Evolutionary conservation across 352 stramenopile genomes (phyloP).

Genomic region (Globisporangium canariense): DNA sequence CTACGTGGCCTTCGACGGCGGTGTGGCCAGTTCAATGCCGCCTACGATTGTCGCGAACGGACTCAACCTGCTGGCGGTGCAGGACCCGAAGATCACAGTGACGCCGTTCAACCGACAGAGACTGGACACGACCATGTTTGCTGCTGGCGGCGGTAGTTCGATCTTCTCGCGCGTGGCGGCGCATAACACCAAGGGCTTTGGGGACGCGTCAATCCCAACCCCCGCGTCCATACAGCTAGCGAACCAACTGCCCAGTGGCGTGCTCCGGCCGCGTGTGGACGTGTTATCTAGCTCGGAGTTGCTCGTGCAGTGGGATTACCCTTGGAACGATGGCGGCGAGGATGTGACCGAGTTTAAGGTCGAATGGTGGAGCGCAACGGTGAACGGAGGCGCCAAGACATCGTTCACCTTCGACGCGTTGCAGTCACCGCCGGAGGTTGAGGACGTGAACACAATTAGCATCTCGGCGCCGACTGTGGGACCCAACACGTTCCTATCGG

Average conservation of each 20-base stretch:
- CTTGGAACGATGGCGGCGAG: slow-evolving; percentile 58
- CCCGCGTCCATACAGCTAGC: slow-evolving; percentile 49
- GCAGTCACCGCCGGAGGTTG: slow-evolving; percentile 29
- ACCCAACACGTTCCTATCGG: slow-evolving; percentile 40
- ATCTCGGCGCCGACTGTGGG: slow-evolving; percentile 58
- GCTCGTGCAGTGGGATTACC: slow-evolving; percentile 76
- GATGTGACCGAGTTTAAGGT: slow-evolving; percentile 77
- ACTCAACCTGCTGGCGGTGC: slow-evolving; percentile 37
- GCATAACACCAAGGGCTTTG: slow-evolving; percentile 56
- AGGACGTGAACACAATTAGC: slow-evolving; percentile 67
- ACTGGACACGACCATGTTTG: slow-evolving; percentile 25
- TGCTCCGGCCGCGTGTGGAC: slow-evolving; percentile 36
- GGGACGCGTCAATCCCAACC: slow-evolving; percentile 32
- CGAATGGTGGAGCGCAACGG: slow-evolving; percentile 55
- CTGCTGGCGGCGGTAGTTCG: slow-evolving; percentile 32
- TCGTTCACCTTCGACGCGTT: slow-evolving; percentile 51
- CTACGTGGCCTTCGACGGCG: slow-evolving; percentile 79
- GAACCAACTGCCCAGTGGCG: slow-evolving; percentile 40
- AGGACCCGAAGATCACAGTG: slow-evolving; percentile 42
- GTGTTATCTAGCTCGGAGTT: slow-evolving; percentile 59
- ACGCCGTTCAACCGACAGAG: slow-evolving; percentile 48
- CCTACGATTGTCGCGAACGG: slow-evolving; percentile 39
- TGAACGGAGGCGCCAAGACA: slow-evolving; percentile 37
- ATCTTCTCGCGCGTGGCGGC: slow-evolving; percentile 60
- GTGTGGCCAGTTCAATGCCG: not conserved